Base-by-base conservation (phyloP, 2,329 filamentous ascomycete genomes). In the Epichloe hybrida region DNA sequence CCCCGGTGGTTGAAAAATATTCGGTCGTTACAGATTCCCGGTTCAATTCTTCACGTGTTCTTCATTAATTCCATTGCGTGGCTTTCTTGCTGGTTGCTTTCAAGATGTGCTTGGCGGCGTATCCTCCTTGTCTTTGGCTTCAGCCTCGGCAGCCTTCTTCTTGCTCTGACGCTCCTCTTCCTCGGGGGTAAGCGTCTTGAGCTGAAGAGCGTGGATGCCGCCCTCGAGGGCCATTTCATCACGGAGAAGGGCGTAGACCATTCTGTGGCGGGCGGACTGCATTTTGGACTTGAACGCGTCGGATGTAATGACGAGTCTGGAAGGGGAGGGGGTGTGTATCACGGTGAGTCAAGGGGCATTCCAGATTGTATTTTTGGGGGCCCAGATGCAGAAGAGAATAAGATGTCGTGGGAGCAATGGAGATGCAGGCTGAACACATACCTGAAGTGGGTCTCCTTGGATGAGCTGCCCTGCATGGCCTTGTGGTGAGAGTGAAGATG, bases 171-270 rank as follows among this genome's bases (percentile, higher is more conserved):
- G 77, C 63, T 82, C 77, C 57, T 93, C 88, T 69, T 98, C 93
- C 53, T 94, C 88, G 0, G 82, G 83, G 8, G 93, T 98, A 70
- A 86, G 76, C 13, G 93, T 97, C 58, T 80, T 80, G 53, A 98
- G 74, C 67, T 97, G 91, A 50, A 98, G 73, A 34, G 93, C 93
- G 69, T 98, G 93, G 56, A 98, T 93, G 38, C 93, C 93, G 6
- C 87, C 88, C 57, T 93, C 88, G 46, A 72, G 76, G 23, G 84
- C 83, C 79, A 98, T 83, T 66, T 98, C 93, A 51, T 95, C 91
- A 60, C 88, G 86, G 56, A 98, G 74, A 48, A 97, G 73, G 5
- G 78, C 75, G 66, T 98, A 96, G 39, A 98, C 81, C 79, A 95
- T 87, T 50, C 91, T 80, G 72, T 98, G 93, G 36, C 93, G 79